These are phyloP conservation scores for Penicillium aurantiogriseum DNA, from an alignment of 2,329 filamentous ascomycete species.

Conservation along the genomic window DNA sequence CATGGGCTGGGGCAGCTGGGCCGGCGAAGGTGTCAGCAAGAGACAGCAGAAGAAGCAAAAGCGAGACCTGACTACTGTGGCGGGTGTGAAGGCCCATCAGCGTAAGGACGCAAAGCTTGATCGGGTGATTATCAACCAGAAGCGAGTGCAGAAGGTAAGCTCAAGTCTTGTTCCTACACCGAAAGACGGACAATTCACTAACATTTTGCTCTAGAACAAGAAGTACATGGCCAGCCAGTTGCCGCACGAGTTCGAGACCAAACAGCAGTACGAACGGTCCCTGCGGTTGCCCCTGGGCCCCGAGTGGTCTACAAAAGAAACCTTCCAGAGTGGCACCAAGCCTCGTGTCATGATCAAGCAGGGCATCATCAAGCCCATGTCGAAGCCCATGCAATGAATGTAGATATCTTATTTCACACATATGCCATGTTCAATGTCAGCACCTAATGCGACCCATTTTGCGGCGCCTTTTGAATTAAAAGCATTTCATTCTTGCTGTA, in stretches of 20 bases:
- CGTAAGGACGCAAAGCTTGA: slow-evolving; percentile 80
- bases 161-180: background rate
- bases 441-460: slow-evolving; percentile 4
- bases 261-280: slow-evolving; percentile 85
- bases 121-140: slow-evolving; percentile 89
- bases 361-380: slow-evolving; percentile 84
- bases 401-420: slow-evolving; percentile 6
- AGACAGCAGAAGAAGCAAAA: slow-evolving; percentile 61
- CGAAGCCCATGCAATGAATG: slow-evolving; percentile 63
- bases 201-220: slow-evolving; percentile 59
- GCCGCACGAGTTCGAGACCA: slow-evolving; percentile 85
- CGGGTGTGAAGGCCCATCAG: slow-evolving; percentile 72
- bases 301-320: slow-evolving; percentile 96
- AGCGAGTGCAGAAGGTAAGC: slow-evolving; percentile 76
- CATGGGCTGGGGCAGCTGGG: slow-evolving; percentile 92
- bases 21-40: slow-evolving; percentile 75
- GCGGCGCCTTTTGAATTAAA: slow-evolving; percentile 2
- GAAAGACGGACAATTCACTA: slow-evolving; percentile 2
- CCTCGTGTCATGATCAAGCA: slow-evolving; percentile 87
- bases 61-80: slow-evolving; percentile 49
- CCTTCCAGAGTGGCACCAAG: slow-evolving; percentile 85
- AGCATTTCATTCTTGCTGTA: background rate
- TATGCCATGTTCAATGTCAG: slow-evolving; percentile 2
- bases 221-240: slow-evolving; percentile 82
- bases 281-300: slow-evolving; percentile 83